Conservation (phyloP, 1,284 basidiomycete genomes). For the Boletus semigastroideus region DNA sequence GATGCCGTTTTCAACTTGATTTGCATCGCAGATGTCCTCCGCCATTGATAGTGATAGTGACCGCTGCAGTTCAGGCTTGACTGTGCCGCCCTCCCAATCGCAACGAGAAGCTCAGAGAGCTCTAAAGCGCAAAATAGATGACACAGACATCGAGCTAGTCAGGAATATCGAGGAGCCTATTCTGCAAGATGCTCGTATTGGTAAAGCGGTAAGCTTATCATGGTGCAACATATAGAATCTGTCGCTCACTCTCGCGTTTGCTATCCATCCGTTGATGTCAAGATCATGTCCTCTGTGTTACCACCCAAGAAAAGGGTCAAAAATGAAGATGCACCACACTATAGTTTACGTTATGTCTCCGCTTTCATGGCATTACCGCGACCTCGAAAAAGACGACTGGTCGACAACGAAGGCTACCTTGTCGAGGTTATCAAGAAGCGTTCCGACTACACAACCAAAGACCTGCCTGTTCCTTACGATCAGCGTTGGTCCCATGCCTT, state of each 20-base stretch:
- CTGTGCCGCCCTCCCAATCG: no score
- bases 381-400: not conserved
- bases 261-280: not conserved
- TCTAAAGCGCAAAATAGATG: constrained; percentile 1
- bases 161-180: not conserved
- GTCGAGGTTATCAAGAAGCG: not conserved
- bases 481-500: constrained; percentile 4
- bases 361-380: not conserved
- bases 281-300: no score
- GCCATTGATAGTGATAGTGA: not conserved
- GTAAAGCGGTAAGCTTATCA: not conserved
- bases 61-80: not conserved
- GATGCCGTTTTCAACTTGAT: not conserved
- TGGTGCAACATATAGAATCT: not conserved
- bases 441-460: not conserved
- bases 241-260: not conserved
- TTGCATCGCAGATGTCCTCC: not conserved
- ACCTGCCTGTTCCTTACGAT: constrained; percentile 6
- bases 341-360: not conserved
- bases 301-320: not conserved
- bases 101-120: not conserved
- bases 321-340: not conserved
- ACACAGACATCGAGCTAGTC: not conserved
- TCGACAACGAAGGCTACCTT: not conserved
- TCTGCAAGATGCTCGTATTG: not conserved